Evolutionary conservation across 2,329 filamentous ascomycete genomes (phyloP).

Genomic region (Fusarium circinatum): DNA sequence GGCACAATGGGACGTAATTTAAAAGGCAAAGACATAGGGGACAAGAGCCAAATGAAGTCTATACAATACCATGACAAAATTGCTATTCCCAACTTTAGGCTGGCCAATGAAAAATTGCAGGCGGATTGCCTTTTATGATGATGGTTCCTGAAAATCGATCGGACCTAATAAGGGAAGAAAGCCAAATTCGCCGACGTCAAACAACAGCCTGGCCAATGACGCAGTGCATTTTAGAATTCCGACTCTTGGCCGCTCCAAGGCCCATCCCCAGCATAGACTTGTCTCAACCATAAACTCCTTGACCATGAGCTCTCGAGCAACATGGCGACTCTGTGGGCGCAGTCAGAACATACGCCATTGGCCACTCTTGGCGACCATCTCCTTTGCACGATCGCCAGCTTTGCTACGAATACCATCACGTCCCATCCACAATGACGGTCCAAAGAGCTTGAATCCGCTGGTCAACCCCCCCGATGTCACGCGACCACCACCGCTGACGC

Average conservation of each 20-base stretch:
- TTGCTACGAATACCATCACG: constrained; percentile 28
- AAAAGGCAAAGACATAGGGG: not conserved
- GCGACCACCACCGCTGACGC: constrained; percentile 73
- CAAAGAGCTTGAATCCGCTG: constrained; percentile 48
- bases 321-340: constrained; percentile 46
- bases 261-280: constrained; percentile 20
- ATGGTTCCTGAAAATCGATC: constrained; percentile 24
- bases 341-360: constrained; percentile 33
- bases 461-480: constrained; percentile 80
- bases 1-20: not conserved
- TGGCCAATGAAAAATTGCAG: not conserved
- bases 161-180: not conserved
- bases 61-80: not conserved
- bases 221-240: constrained; percentile 32
- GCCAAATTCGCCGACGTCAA: constrained; percentile 19
- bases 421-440: constrained; percentile 40
- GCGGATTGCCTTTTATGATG: not conserved
- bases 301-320: constrained; percentile 48
- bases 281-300: constrained; percentile 16
- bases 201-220: constrained; percentile 37
- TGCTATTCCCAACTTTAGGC: not conserved
- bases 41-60: not conserved
- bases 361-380: constrained; percentile 3
- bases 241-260: constrained; percentile 28
- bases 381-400: constrained; percentile 11